Percentiles rank a stretch among this genome's conserved stretches.
These are phyloP conservation scores for Nakazawaea ernobii DNA, from an alignment of 805 yeast species.

Conservation along the genomic window DNA sequence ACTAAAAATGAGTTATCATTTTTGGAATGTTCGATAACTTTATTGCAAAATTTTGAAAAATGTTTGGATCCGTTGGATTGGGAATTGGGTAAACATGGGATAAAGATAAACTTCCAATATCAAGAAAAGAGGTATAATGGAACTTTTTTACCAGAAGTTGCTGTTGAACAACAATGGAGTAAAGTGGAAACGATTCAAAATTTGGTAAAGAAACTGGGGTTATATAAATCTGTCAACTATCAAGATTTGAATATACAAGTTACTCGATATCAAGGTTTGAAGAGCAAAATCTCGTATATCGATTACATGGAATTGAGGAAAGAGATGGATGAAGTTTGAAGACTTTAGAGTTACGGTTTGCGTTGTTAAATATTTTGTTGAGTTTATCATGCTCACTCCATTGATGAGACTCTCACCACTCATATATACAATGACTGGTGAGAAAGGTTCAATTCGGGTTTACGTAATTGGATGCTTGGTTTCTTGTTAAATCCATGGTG, in stretches of 20 bases:
- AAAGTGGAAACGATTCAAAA: constrained; percentile 64
- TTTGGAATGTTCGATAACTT: constrained; percentile 56
- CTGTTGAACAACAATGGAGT: constrained; percentile 81
- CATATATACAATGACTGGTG: background rate
- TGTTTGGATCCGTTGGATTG: constrained; percentile 58
- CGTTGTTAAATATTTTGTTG: no score
- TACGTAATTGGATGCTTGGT: no score
- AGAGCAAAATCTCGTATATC: constrained; percentile 33
- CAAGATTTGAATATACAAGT: constrained; percentile 35
- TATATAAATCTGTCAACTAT: constrained; percentile 20
- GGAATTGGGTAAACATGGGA: constrained; percentile 80
- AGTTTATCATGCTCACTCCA: no score
- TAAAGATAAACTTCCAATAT: constrained; percentile 48
- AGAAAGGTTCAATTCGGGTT: background rate
- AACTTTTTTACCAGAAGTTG: constrained; percentile 88
- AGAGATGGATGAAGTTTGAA: background rate
- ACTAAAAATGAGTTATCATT: constrained; percentile 42
- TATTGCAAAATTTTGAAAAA: constrained; percentile 52
- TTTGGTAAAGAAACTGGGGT: constrained; percentile 71
- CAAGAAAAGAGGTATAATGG: constrained; percentile 47
- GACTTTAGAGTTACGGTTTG: no score
- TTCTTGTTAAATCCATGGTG: no score
- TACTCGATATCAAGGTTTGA: constrained; percentile 51
- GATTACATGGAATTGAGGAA: constrained; percentile 28
- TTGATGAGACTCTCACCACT: no score